Evolutionary conservation across 1,284 basidiomycete genomes (phyloP).

Genomic region (Amylostereum chailletii): DNA sequence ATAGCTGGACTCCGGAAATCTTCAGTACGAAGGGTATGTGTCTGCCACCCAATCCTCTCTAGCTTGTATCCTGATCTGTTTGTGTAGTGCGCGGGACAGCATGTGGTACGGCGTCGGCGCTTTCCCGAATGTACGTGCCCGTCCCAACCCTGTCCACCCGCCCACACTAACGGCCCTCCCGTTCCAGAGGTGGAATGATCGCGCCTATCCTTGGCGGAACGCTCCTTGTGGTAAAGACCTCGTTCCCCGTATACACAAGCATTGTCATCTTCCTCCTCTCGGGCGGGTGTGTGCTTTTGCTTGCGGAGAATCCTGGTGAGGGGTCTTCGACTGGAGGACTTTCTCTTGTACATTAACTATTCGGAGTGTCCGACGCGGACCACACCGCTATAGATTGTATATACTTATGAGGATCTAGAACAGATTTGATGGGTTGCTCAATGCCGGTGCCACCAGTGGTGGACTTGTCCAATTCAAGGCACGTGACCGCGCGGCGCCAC

Average conservation of each 20-base stretch:
- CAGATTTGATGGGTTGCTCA: too few species aligned
- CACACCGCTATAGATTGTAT: too few species aligned
- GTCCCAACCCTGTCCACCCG: background rate
- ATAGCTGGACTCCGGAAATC: constrained; percentile 83
- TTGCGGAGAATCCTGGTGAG: constrained; percentile 32
- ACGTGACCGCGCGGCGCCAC: too few species aligned
- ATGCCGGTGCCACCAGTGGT: too few species aligned
- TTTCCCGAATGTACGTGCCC: constrained; percentile 71
- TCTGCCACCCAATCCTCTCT: background rate
- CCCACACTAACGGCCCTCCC: background rate
- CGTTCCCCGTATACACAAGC: constrained; percentile 76
- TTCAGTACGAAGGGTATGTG: constrained; percentile 68
- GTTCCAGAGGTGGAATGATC: constrained; percentile 77
- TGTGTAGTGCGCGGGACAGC: constrained; percentile 76
- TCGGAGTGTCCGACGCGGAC: background rate
- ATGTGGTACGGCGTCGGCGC: constrained; percentile 83
- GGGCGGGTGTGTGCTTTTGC: constrained; percentile 55
- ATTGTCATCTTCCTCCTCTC: constrained; percentile 64
- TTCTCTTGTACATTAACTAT: constrained; percentile 6
- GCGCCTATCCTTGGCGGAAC: constrained; percentile 81
- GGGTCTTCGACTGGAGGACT: constrained; percentile 7
- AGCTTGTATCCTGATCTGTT: constrained; percentile 1
- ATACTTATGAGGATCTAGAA: too few species aligned
- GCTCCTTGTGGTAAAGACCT: constrained; percentile 64
- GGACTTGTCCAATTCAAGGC: too few species aligned